phyloP scores from a whole-genome alignment of 2,329 filamentous ascomycete species.

The Colletotrichum truncatum region DNA sequence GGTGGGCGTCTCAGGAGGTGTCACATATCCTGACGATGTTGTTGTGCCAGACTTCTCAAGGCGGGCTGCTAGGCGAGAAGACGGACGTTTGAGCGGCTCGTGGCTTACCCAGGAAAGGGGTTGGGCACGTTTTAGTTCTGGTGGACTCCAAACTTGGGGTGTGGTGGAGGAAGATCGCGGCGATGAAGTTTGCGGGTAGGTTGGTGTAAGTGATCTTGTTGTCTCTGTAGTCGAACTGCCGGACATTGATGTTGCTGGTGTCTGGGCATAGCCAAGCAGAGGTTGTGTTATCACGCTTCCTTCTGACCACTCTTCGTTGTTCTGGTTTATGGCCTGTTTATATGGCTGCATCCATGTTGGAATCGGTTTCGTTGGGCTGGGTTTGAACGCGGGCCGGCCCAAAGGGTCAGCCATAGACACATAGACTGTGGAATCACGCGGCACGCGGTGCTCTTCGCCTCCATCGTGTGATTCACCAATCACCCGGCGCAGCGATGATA shows the following conservation, averaged over 20 bases:
- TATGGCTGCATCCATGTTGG: conserved; percentile 54
- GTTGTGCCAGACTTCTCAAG: conserved; percentile 33
- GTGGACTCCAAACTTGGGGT: neutral
- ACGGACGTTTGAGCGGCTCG: conserved; percentile 50
- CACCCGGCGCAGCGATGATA: neutral
- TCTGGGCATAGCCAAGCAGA: neutral
- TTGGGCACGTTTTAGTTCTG: conserved; percentile 4
- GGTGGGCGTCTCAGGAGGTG: conserved; percentile 40
- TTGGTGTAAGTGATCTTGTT: neutral
- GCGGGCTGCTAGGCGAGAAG: conserved; percentile 40
- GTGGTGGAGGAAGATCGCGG: neutral
- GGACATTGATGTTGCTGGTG: neutral
- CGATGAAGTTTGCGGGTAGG: neutral
- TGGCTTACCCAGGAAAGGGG: conserved; percentile 43
- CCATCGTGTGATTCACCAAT: neutral
- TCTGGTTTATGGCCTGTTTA: conserved; percentile 4
- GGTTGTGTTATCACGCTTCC: no score
- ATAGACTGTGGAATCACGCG: conserved; percentile 50
- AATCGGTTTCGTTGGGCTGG: conserved; percentile 60
- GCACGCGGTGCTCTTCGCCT: conserved; percentile 10
- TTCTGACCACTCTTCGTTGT: conserved; percentile 29
- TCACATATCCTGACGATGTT: conserved; percentile 39
- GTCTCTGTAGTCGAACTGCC: conserved; percentile 3
- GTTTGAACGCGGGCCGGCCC: conserved; percentile 54
- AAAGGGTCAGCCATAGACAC: conserved; percentile 60